phyloP scores from a whole-genome alignment of 345 rosid genomes.

The Eucalyptus camaldulensis region DNA sequence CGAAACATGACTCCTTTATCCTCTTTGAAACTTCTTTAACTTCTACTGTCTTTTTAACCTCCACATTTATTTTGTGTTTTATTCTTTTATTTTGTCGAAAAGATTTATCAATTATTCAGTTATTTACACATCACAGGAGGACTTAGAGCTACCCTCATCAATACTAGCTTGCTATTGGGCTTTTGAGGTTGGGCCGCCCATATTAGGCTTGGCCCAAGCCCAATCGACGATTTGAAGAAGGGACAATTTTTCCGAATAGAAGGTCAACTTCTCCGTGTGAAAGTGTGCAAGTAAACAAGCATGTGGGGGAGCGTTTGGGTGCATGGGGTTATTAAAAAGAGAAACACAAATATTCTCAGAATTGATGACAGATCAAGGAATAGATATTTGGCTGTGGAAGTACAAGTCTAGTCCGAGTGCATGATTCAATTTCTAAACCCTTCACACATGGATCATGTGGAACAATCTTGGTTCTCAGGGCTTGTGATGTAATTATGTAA shows the following conservation, averaged over 20 bases:
- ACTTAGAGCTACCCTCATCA: neutral
- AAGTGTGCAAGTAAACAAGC: neutral
- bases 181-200: neutral
- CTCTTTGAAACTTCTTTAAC: neutral
- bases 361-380: neutral
- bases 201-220: neutral
- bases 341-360: neutral
- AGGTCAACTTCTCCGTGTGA: neutral
- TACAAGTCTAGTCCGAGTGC: neutral
- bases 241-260: neutral
- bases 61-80: neutral
- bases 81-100: neutral
- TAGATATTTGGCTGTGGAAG: neutral
- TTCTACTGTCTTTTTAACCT: neutral
- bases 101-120: neutral
- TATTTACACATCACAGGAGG: neutral
- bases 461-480: neutral
- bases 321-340: neutral
- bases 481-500: neutral
- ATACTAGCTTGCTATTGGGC: neutral
- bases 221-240: neutral
- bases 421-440: neutral
- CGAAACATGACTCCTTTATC: neutral
- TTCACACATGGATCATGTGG: too few relatives aligned
- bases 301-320: neutral